Conservation (phyloP, 371 early-diverging fungal species). For the Mucor indicus region DNA sequence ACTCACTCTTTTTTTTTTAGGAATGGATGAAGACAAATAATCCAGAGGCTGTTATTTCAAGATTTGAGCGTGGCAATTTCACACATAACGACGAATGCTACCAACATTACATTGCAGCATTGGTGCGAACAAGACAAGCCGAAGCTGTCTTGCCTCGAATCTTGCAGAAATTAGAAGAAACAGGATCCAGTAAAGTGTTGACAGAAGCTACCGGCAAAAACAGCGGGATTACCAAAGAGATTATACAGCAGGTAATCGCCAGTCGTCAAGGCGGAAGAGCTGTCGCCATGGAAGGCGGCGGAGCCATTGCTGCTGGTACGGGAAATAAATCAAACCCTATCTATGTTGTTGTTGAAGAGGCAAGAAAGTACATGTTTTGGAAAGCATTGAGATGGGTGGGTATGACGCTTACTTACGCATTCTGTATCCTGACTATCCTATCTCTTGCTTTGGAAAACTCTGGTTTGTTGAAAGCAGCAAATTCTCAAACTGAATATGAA, state of each 20-base stretch:
- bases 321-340: conserved; percentile 51
- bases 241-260: conserved; percentile 36
- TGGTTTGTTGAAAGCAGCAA: conserved; percentile 65
- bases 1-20: conserved; percentile 26
- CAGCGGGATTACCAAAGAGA: conserved; percentile 17
- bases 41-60: conserved; percentile 61
- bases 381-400: conserved; percentile 70
- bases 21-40: conserved; percentile 64
- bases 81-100: conserved; percentile 65
- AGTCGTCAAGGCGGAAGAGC: conserved; percentile 22
- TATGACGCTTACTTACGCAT: conserved; percentile 73
- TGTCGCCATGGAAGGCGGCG: conserved; percentile 13
- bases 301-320: conserved; percentile 20
- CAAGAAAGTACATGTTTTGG: conserved; percentile 69
- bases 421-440: conserved; percentile 72
- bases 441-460: conserved; percentile 77
- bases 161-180: conserved; percentile 58
- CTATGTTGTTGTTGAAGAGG: conserved; percentile 64
- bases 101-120: conserved; percentile 68
- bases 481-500: conserved; percentile 66
- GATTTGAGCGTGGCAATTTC: conserved; percentile 68
- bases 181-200: background rate
- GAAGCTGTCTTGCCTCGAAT: conserved; percentile 66
- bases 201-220: background rate
- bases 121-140: conserved; percentile 62